phyloP scores from a whole-genome alignment of 768 basidiomycete species.

The Suillus bovinus region DNA sequence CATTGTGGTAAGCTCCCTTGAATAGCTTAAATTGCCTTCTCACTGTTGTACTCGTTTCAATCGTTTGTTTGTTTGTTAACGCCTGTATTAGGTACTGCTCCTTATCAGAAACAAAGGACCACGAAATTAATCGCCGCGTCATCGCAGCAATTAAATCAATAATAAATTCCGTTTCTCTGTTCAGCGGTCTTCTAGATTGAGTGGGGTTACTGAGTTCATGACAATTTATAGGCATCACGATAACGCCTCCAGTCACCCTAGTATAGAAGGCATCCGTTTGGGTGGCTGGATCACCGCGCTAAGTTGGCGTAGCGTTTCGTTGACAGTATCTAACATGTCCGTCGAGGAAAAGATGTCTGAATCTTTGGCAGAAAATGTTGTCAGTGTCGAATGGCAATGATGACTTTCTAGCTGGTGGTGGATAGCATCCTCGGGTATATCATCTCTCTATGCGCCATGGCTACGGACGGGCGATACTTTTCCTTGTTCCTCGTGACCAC shows the following conservation, averaged over 20 bases:
- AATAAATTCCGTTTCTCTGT: too few relatives aligned
- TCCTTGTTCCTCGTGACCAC: conserved; percentile 63
- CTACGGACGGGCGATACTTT: conserved; percentile 53
- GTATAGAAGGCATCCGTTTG: conserved; percentile 5
- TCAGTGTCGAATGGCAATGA: too few relatives aligned
- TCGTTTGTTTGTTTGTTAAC: neutral
- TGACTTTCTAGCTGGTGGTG: conserved; percentile 49
- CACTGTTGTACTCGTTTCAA: neutral
- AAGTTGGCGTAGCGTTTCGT: neutral
- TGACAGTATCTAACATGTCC: conserved; percentile 11
- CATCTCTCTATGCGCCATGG: conserved; percentile 53
- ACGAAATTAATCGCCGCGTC: too few relatives aligned
- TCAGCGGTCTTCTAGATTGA: too few relatives aligned
- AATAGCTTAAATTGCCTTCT: neutral
- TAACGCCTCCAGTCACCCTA: neutral
- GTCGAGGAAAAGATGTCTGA: conserved; percentile 12
- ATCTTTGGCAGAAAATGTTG: conserved; percentile 12
- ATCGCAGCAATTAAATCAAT: neutral
- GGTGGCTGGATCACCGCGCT: neutral
- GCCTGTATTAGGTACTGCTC: neutral
- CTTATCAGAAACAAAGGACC: neutral
- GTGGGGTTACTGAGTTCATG: conserved; percentile 10
- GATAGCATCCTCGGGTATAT: conserved; percentile 60
- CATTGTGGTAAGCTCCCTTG: neutral
- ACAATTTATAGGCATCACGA: neutral